Evolutionary conservation across 495 filamentous ascomycete species (phyloP).

Genomic region (Cenococcum geophilum): DNA sequence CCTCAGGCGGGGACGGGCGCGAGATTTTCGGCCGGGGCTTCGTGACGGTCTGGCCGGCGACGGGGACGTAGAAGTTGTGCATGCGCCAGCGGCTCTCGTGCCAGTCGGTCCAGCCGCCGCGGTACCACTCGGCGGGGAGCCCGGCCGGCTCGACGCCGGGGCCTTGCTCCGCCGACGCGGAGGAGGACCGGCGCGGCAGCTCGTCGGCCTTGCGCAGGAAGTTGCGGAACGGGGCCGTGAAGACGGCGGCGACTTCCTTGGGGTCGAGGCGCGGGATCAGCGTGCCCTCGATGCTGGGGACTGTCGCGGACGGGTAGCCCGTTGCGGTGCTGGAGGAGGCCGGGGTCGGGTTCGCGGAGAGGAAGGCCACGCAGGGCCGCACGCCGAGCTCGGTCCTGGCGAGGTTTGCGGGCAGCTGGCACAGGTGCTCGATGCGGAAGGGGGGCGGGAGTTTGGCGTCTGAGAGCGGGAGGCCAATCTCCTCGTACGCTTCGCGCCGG

Average conservation of each 20-base stretch:
- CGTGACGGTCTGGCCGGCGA: constrained; percentile 39
- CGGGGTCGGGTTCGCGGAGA: constrained; percentile 37
- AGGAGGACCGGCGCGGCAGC: constrained; percentile 7
- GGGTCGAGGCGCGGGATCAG: constrained; percentile 76
- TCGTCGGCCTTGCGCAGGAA: constrained; percentile 44
- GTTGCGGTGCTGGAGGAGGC: constrained; percentile 9
- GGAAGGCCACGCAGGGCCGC: constrained; percentile 75
- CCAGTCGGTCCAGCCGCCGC: constrained; percentile 59
- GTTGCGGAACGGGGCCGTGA: constrained; percentile 72
- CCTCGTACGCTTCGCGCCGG: constrained; percentile 80
- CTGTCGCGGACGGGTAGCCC: constrained; percentile 20
- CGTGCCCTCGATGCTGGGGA: constrained; percentile 55
- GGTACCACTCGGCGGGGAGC: constrained; percentile 53
- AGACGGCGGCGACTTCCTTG: constrained; percentile 84
- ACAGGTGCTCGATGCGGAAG: constrained; percentile 77
- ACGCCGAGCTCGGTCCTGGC: constrained; percentile 77
- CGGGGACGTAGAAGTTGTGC: constrained; percentile 85
- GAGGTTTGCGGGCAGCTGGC: constrained; percentile 71
- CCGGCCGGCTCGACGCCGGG: constrained; percentile 21
- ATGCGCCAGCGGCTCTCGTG: constrained; percentile 61
- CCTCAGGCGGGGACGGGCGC: background rate
- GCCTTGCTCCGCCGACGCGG: constrained; percentile 1
- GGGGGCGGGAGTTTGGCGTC: constrained; percentile 56
- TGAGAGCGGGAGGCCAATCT: constrained; percentile 76
- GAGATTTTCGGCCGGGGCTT: background rate